Conservation (phyloP, 805 yeast species). For the Candida dendrica region DNA sequence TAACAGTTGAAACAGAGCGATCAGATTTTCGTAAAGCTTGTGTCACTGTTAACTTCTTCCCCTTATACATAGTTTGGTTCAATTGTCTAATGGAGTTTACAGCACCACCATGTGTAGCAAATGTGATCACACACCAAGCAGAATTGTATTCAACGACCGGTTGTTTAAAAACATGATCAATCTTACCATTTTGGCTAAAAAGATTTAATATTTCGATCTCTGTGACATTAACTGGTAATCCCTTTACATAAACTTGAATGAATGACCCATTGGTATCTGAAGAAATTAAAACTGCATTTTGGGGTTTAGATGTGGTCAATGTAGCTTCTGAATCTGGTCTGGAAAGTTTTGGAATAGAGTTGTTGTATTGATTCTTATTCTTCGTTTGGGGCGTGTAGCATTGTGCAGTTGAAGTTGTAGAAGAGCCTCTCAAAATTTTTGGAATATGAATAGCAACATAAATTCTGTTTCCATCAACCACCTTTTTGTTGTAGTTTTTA, state of each 20-base stretch:
- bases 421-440: slow-evolving; percentile 9
- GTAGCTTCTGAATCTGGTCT: background rate
- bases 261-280: slow-evolving; percentile 3
- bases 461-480: slow-evolving; percentile 23
- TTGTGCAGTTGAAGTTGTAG: background rate
- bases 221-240: slow-evolving; percentile 33
- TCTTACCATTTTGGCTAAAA: slow-evolving; percentile 40
- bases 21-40: slow-evolving; percentile 20
- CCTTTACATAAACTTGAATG: slow-evolving; percentile 37
- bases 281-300: background rate
- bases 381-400: too few species aligned
- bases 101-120: slow-evolving; percentile 37
- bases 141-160: slow-evolving; percentile 23
- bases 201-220: slow-evolving; percentile 34
- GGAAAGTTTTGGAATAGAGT: background rate
- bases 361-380: too few species aligned
- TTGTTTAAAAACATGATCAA: slow-evolving; percentile 50
- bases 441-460: slow-evolving; percentile 36
- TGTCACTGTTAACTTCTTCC: slow-evolving; percentile 21
- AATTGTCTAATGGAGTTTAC: slow-evolving; percentile 31
- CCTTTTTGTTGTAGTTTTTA: slow-evolving; percentile 20
- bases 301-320: background rate
- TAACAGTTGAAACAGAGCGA: slow-evolving; percentile 7
- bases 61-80: slow-evolving; percentile 22
- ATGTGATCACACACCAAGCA: slow-evolving; percentile 43